Base-by-base conservation (phyloP, 345 rosid species). In the Eucalyptus decipiens region DNA sequence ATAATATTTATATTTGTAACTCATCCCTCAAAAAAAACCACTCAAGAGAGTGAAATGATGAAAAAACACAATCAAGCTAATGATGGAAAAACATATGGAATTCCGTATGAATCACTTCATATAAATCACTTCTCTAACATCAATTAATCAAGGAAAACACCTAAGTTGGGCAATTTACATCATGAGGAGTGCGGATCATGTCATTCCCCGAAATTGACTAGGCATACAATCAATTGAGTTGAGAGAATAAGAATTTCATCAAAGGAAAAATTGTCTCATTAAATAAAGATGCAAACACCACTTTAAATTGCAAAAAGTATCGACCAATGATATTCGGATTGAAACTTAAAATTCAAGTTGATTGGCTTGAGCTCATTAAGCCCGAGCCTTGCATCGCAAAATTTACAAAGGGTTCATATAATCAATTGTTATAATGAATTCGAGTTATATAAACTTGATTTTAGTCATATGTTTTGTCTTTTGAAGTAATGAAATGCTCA, bases 21-120 rank as follows among this genome's bases (percentile, higher is more conserved):
- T 52, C 58, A 52, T 4, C 5, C 0, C 1, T 21, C 1, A 8
- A 52, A 52, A 52, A n/a, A 52, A 52, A 8, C 11, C 11, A 52
- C 0, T 52, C 1, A 0, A 52, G 58, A 52, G 58, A 52, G 2
- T 21, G 5, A 52, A 52, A 52, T 0, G 5, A 52, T 21, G 58
- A 19, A 52, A 52, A 52, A 3, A 8, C 58, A 52, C 0, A 0
- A 2, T 52, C 58, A 21, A 4, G 1, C 58, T 18, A 21, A 19
- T 19, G 10, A 52, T 52, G 58, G 26, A 52, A 52, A 52, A 52
- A 52, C 24, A 8, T 2, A 0, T 52, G 58, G 26, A 52, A 19
- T 52, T 52, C 1, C 5, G 1, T 52, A 52, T 50, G 21, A 50
- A 50, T 50, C 52, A 50, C 52, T 50, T 50, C 19, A 16, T 50